Base-by-base conservation (phyloP, 2,329 filamentous ascomycete species). In the Aspergillus sp. region DNA sequence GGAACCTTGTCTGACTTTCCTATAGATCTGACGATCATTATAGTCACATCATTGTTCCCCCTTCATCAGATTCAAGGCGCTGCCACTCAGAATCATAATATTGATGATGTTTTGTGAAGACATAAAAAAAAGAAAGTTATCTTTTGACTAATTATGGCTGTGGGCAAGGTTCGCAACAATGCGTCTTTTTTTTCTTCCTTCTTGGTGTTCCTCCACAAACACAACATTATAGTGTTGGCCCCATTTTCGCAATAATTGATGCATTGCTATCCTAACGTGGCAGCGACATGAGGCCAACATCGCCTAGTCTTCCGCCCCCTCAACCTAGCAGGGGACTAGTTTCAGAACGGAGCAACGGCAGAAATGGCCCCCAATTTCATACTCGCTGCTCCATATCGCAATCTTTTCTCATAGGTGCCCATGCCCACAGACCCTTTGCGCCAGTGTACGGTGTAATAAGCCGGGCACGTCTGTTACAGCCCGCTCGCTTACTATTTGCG, bases 321-420 rank as follows among this genome's bases (percentile, higher is more conserved):
- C 39, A 27, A 13, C 8, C n/a, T 44, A 54, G 42, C 39, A 27
- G 41, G 23, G n/a, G 17, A 44, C 25, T 55, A 55, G 25, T 44
- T 47, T 41, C 53, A 55, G 38, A 47, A 44, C 32, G 25, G 41
- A 47, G 39, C 39, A 36, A 32, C 32, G 41, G n/a, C 39, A 55
- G 19, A 23, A 55, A 55, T n/a, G 25, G 53, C 53, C 53, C 53
- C 53, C 53, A 55, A n/a, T n/a, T 44, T 47, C 25, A 21, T 17
- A 25, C n/a, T 15, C 17, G 19, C 21, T 30, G 41, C 21, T 30
- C n/a, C n/a, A 21, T 32, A 30, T 55, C 27, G 39, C 15, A 30
- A 30, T 7, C 5, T n/a, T 32, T 38, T 21, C 53, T 36, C 32
- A 36, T 36, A 55, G 25, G 53, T 55, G 53, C 23, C 53, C 21